Evolutionary conservation across 225 moss, liverwort and hornwort genomes (phyloP).

Genomic region (Antitrichia curtipendula): DNA sequence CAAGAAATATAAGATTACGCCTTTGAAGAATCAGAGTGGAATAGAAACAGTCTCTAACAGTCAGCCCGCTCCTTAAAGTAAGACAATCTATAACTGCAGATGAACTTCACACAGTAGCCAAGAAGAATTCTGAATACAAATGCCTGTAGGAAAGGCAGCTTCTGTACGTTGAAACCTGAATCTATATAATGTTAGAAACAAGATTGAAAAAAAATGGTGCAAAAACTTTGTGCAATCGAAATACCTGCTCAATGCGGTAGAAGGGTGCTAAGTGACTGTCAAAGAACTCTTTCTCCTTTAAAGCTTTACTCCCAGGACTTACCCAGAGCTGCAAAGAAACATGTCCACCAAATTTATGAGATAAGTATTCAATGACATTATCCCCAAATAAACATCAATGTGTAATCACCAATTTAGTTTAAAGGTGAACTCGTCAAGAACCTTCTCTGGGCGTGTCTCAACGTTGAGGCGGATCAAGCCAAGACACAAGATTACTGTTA

Average conservation of each 20-base stretch:
- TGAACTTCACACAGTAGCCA: neutral
- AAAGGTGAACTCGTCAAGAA: neutral
- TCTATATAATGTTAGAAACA: neutral
- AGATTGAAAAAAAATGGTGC: neutral
- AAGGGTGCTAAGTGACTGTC: slow-evolving; percentile 88
- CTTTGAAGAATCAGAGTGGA: neutral
- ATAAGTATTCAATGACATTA: neutral
- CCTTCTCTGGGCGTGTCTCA: slow-evolving; percentile 92
- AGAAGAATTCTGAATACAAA: neutral
- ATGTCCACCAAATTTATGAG: neutral
- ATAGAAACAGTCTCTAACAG: neutral
- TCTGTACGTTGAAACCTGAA: neutral
- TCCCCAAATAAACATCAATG: neutral
- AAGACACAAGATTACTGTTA: slow-evolving; percentile 45
- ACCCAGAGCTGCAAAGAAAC: slow-evolving; percentile 78
- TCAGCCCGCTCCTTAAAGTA: neutral
- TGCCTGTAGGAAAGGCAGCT: neutral
- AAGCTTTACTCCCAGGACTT: slow-evolving; percentile 78
- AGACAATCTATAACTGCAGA: neutral
- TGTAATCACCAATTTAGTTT: neutral
- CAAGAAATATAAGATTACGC: neutral
- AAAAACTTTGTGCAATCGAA: neutral
- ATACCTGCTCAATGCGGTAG: slow-evolving; percentile 96
- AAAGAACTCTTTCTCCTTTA: slow-evolving; percentile 83
- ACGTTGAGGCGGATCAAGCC: slow-evolving; percentile 69